A percentile compares a stretch with the other conserved stretches of the same genome.
These are phyloP conservation scores for Rhodotorula sp. DNA, from an alignment of 1,284 basidiomycete species.

Conservation along the genomic window DNA sequence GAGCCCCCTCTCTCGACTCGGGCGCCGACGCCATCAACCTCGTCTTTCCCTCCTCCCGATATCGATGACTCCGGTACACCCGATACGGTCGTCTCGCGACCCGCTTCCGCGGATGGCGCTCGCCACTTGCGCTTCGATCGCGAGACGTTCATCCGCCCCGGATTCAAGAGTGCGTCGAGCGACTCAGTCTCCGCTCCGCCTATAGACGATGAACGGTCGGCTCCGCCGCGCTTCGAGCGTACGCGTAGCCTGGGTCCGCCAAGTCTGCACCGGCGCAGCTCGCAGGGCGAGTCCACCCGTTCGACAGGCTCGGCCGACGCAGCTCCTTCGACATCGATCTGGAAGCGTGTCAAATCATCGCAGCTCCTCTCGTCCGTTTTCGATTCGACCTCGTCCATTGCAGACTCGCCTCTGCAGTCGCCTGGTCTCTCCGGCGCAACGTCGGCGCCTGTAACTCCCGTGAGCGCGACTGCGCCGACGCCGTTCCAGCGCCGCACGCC, in stretches of 20 bases:
- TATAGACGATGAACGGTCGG: not conserved
- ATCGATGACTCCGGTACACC: not conserved
- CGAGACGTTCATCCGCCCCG: constrained; percentile 5
- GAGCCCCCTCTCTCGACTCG: too few relatives aligned
- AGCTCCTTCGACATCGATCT: constrained; percentile 10
- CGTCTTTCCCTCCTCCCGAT: not conserved
- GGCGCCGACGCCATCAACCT: not conserved
- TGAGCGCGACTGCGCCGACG: not conserved
- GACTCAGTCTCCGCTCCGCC: not conserved
- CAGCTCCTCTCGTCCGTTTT: constrained; percentile 3
- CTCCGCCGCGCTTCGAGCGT: too few relatives aligned
- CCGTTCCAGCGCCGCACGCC: constrained; percentile 12
- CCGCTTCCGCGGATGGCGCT: constrained; percentile 12
- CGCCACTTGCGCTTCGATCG: constrained; percentile 20
- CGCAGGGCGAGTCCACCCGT: not conserved
- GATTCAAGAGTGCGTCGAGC: not conserved
- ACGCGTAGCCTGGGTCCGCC: too few relatives aligned
- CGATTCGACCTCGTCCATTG: not conserved
- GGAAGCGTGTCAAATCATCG: constrained; percentile 20
- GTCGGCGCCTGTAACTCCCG: not conserved
- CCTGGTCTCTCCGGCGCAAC: not conserved
- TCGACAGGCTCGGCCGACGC: not conserved
- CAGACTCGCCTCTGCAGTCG: not conserved
- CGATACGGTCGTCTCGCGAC: not conserved
- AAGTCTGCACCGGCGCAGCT: not conserved